phyloP scores from a whole-genome alignment of 139 green algal genomes.

The Tetraselmis chui region DNA sequence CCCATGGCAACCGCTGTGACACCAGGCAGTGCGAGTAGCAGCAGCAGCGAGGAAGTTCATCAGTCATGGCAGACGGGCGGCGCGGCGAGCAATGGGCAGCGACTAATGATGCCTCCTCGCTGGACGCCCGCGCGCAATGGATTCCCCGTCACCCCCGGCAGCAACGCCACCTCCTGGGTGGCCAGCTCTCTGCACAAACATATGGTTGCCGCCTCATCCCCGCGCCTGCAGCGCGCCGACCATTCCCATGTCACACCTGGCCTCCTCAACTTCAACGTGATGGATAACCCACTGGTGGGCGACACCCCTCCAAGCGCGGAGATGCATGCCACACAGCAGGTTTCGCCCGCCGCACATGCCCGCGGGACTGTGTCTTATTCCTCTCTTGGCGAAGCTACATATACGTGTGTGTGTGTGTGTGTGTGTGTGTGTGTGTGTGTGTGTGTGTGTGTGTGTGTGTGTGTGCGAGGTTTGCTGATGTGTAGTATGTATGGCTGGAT shows the following conservation, averaged over 20 bases:
- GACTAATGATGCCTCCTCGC: neutral
- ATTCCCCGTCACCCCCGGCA: neutral
- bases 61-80: neutral
- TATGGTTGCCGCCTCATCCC: neutral
- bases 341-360: neutral
- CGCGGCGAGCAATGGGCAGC: neutral
- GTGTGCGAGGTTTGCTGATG: neutral
- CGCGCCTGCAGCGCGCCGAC: neutral
- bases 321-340: neutral
- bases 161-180: neutral
- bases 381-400: neutral
- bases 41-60: neutral
- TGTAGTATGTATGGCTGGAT: neutral
- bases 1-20: no score
- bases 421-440: no score
- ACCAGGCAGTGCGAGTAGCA: neutral
- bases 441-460: no score
- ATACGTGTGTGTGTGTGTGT: no score
- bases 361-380: neutral
- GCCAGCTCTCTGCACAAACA: neutral
- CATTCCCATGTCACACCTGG: neutral
- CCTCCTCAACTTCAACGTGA: neutral
- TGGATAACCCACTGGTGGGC: neutral
- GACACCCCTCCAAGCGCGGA: neutral
- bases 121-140: neutral